Evolutionary conservation across 2,329 filamentous ascomycete genomes (phyloP), one percentile per base, ranked within the genome.

Genomic region (Claviceps humidiphila): DNA sequence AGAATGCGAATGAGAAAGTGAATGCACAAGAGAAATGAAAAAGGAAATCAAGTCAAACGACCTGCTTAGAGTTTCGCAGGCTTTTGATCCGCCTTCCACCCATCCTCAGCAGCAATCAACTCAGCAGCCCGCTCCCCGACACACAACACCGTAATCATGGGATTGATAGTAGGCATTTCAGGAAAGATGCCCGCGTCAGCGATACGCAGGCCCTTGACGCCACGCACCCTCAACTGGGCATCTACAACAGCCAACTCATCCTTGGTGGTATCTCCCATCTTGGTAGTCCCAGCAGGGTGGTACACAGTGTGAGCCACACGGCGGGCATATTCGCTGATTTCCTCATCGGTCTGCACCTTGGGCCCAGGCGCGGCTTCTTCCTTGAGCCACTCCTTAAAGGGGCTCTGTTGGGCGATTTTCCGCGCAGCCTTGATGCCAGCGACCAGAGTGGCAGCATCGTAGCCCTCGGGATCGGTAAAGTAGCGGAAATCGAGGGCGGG

Each of bases 161-260:
- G 89, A 72, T 95, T 95, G 66, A 93, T 85, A 51, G 79, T 85
- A 46, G 86, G 77, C 81, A 95, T 94, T 55, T 85, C 85, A 0
- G 89, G 89, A 74, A 95, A 95, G 49, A 95, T 80, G 61, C 89
- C 87, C 0, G 89, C 89, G 66, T 95, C 89, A 1, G 87, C 87
- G 59, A 95, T 88, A 53, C 89, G 78, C 53, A 94, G 69, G 34
- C 80, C 81, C 71, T 81, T 80, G 57, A 94, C 68, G 0, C 87
- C 88, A 30, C 81, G 75, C 34, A 95, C 73, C 70, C 79, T 84
- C 56, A 95, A 69, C 63, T 84, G 74, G 26, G 77, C 75, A 63
- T 93, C 85, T n/a, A 94, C 89, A 20, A 95, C 89, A 5, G 87
- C 88, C 65, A 83, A 70, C 49, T 78, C 70, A 64, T 94, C 87